Base-by-base conservation (phyloP, 2,329 filamentous ascomycete genomes). In the Hypoxylon sp. region DNA sequence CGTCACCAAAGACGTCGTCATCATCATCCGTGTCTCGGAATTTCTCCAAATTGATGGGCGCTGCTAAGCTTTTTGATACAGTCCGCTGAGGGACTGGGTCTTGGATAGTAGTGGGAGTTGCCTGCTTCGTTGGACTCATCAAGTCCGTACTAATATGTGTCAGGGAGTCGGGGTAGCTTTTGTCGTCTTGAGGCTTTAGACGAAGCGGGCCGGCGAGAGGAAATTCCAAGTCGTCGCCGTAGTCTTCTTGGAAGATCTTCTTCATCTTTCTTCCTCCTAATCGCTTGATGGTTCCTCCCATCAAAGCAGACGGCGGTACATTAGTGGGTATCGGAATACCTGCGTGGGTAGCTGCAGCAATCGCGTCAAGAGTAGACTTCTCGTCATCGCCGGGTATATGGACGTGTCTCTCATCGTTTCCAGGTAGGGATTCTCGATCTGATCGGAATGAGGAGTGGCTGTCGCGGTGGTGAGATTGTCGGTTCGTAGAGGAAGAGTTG, bases 201-300 rank as follows among this genome's bases (percentile, higher is more conserved):
- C 89, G 86, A 65, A 94, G 81, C 5, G 82, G 85, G 30, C 85
- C 85, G 1, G 82, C 77, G 41, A 85, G 85, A 2, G 91, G 90
- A 14, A 94, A 79, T 73, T 93, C 91, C 52, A 95, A 80, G 73
- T 95, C 93, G 72, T 94, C 91, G 67, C 89, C 90, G 90, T 93
- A 95, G 77, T 95, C 92, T 73, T 94, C 91, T 69, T 92, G 89
- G 65, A 93, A 88, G 43, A 90, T 89, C 75, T 88, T 91, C 75
- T 89, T 90, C 19, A 91, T 85, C 75, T 91, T 93, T 72, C 89
- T 87, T 65, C 89, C 89, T 53, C 94, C 94, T 34, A 98, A 85
- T 73, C 94, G 87, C 82, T 97, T 97, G 77, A 98, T 98, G 9
- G 94, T 95, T 57, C 96, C 96, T 58, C 95, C 95, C 78, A 96